Evolutionary conservation across 1,139 yeast genomes (phyloP), one percentile per base, ranked within the genome.

Genomic region (Blastobotrys elegans): DNA sequence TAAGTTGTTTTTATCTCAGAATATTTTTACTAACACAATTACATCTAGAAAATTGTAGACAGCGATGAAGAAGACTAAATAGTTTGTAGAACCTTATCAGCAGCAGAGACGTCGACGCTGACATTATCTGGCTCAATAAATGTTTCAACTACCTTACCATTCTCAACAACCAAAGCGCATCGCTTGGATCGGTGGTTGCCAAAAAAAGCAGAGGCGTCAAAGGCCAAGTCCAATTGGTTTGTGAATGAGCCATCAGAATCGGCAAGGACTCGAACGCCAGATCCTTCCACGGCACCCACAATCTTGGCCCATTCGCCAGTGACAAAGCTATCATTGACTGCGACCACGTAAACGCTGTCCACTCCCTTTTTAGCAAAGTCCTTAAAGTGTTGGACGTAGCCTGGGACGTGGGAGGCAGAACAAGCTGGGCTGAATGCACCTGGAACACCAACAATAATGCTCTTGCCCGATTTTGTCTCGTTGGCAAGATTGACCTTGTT

Each of bases 361-460:
- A 79, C 72, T 8, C 96, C 96, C 69, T 84, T 83, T 35, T 72
- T 73, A 52, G 75, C 71, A 62, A 88, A 80, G 22, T 74, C 71
- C 10, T 71, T 63, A 48, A 75, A 64, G 45, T 73, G 64, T 51
- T 71, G 69, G 58, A 86, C 64, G 66, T 78, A 88, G 4, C 92
- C 95, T 4, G 96, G 96, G 44, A 88, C 77, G 62, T 86, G 95
- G 29, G 76, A 67, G 18, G 82, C 79, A 29, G 90, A 75, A 66
- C 96, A 88, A 1, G 88, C 94, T 40, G 95, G 90, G 2, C 95
- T 83, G 62, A 83, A 88, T 0, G 96, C 96, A 18, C 96, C 96
- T 40, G 96, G 96, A 38, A 88, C 87, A 46, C 95, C 95, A 43
- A 88, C 75, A 47, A 88, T 68, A 35, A 88, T 63, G 37, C 79